Evolutionary conservation across 208 protist species (phyloP).

Genomic region (Trypanosoma cruzi): DNA sequence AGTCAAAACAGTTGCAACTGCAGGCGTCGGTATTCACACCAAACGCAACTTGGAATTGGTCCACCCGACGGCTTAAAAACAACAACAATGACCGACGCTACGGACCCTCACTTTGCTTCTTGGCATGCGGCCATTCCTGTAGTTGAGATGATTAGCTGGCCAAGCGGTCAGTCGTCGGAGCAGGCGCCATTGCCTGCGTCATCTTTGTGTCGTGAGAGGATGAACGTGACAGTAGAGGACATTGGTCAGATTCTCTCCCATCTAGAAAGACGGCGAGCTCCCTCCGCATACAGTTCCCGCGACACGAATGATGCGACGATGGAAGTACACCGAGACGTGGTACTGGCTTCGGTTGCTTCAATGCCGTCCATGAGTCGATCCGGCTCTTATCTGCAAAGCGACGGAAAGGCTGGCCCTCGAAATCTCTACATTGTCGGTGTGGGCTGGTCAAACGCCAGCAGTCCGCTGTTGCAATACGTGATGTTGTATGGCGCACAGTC

Average conservation of each 20-base stretch:
- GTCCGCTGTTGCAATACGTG: conserved; percentile 42
- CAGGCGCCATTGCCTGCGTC: background rate
- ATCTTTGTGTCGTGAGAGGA: background rate
- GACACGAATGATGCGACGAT: background rate
- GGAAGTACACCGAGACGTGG: background rate
- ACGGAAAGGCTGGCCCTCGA: background rate
- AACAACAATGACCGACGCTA: background rate
- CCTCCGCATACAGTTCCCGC: background rate
- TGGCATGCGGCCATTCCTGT: conserved; percentile 19
- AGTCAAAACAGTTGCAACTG: background rate
- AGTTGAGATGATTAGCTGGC: background rate
- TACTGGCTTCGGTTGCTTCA: background rate
- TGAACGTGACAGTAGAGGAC: conserved; percentile 7
- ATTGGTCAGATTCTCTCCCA: conserved; percentile 8
- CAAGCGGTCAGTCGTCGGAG: background rate
- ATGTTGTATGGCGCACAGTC: conserved; percentile 35
- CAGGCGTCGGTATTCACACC: background rate
- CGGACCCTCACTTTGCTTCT: conserved; percentile 8
- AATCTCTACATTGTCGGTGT: conserved; percentile 39
- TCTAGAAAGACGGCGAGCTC: background rate
- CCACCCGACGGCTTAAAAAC: background rate
- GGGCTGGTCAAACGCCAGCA: conserved; percentile 42
- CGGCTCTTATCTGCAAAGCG: background rate
- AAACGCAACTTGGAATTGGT: background rate
- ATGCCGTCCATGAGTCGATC: background rate